Evolutionary conservation across 345 rosid species (phyloP), one percentile per base, ranked within the genome.

Genomic region (Carallia pectinifolia): DNA sequence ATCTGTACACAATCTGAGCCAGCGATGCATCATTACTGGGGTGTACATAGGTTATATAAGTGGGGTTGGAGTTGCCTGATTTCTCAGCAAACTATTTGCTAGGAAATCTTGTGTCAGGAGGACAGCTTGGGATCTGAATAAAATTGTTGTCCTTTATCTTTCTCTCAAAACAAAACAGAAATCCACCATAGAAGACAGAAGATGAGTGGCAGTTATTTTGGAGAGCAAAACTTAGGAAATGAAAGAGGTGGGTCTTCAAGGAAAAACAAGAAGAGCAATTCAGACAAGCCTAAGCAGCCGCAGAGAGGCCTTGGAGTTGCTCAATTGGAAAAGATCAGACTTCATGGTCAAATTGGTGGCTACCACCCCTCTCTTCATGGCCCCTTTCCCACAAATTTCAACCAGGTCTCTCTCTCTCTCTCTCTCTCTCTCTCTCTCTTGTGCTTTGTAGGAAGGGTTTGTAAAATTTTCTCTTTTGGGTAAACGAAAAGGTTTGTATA

Each of bases 301-400:
- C 98, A 95, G 63, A 88, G 99, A 84, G 99, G 99, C n/a, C 97
- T 92, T 10, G 99, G 99, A 6, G 99, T 95, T 10, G 99, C 99
- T 67, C 98, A 95, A 71, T 77, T 95, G 79, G 99, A 95, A 83
- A 86, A 89, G 80, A 88, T 90, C 76, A 90, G 94, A 82, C 76
- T 90, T 78, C 87, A 89, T 65, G 84, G 87, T 6, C 89, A 89
- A 73, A 65, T 81, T 69, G 81, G 76, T 53, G 69, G 61, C 54
- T 74, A 73, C 63, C 85, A 74, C 53, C 87, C 87, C 48, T 79
- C 87, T 15, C 78, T 75, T 61, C 83, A 73, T 65, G 29, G 83
- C 23, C 60, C 31, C 29, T 81, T 74, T 53, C 89, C 89, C 59
- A 61, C 87, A 60, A 68, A 77, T 81, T 83, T 85, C 82, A 74